Evolutionary conservation across 768 basidiomycete species (phyloP).

Genomic region (Suillus paluster): DNA sequence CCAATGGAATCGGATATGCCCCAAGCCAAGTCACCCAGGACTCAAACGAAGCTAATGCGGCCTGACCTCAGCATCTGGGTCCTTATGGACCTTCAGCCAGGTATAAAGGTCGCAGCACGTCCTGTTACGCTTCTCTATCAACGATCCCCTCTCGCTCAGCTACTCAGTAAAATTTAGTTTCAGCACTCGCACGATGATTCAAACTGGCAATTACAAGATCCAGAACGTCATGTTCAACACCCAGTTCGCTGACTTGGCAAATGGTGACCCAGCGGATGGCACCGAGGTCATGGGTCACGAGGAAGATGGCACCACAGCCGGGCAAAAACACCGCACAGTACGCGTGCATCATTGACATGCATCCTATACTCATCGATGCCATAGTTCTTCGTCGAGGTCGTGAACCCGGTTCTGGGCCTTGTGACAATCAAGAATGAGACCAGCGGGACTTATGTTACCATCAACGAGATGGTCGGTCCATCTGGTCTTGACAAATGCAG

Average conservation of each 20-base stretch:
- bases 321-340: not conserved
- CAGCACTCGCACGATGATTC: not conserved
- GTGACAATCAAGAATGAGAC: too few relatives aligned
- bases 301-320: too few relatives aligned
- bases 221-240: not conserved
- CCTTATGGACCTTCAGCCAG: not conserved
- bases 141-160: not conserved
- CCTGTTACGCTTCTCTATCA: not conserved
- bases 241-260: too few relatives aligned
- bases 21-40: not conserved
- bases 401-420: too few relatives aligned
- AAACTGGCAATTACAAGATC: not conserved
- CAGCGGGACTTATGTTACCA: too few relatives aligned
- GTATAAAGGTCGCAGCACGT: not conserved
- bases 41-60: not conserved
- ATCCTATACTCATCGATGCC: not conserved
- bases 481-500: not conserved
- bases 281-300: too few relatives aligned
- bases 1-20: not conserved
- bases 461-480: not conserved
- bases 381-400: not conserved
- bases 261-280: too few relatives aligned
- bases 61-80: not conserved
- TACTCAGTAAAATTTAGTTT: not conserved
- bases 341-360: not conserved